Evolutionary conservation across 176 grass and related monocot genomes (phyloP).

Genomic region (Musa acuminata): DNA sequence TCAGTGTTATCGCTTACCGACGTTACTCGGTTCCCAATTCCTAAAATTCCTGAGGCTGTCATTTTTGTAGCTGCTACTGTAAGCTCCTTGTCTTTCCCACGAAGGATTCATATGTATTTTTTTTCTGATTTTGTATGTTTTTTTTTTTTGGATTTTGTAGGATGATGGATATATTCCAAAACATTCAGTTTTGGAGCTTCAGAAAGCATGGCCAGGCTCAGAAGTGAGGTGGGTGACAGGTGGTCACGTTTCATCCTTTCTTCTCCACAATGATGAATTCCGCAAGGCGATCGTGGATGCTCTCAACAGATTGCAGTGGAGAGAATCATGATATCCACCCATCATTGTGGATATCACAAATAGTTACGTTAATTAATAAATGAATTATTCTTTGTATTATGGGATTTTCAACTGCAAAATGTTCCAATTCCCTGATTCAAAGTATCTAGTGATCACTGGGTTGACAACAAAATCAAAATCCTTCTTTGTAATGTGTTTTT

Average conservation of each 20-base stretch:
- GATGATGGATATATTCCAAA: conserved; percentile 90
- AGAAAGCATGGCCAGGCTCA: conserved; percentile 83
- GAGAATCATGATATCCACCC: neutral
- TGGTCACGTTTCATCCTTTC: conserved; percentile 84
- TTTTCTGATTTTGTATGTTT: too few relatives aligned
- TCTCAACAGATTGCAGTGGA: conserved; percentile 51
- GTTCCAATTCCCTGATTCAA: too few relatives aligned
- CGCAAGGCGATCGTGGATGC: conserved; percentile 80
- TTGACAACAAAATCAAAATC: too few relatives aligned
- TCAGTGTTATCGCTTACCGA: conserved; percentile 84
- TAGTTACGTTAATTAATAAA: neutral
- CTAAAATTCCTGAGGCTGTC: conserved; percentile 17
- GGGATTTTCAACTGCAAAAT: too few relatives aligned
- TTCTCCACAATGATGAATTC: conserved; percentile 73
- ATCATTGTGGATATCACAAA: too few relatives aligned
- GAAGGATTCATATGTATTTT: neutral
- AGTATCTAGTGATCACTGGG: too few relatives aligned
- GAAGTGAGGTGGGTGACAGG: conserved; percentile 88
- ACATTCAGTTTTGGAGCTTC: conserved; percentile 84
- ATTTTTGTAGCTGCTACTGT: conserved; percentile 23
- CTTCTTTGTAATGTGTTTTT: too few relatives aligned
- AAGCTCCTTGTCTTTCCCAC: conserved; percentile 2
- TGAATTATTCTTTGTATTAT: too few relatives aligned
- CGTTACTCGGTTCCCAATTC: conserved; percentile 69
- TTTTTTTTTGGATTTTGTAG: conserved; percentile 21